phyloP scores from a whole-genome alignment of 2,329 filamentous ascomycete species.

The Trichoderma sp. region DNA sequence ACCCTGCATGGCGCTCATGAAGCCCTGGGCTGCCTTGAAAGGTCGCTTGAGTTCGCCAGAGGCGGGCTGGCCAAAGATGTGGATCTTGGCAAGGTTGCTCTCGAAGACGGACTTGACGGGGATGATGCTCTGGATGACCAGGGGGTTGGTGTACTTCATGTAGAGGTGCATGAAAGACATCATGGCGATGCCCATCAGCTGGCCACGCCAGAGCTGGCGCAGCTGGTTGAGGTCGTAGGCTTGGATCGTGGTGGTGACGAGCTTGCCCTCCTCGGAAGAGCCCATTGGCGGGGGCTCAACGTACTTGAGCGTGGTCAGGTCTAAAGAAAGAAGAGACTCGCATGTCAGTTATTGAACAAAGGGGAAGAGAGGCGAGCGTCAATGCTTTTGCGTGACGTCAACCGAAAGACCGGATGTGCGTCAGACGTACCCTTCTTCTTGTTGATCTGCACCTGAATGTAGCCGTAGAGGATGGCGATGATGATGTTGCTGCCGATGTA shows the following conservation, averaged over 20 bases:
- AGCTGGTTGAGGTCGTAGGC: constrained; percentile 90
- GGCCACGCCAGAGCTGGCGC: constrained; percentile 78
- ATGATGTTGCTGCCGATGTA: constrained; percentile 68
- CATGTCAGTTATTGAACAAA: not conserved
- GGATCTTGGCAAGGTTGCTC: constrained; percentile 93
- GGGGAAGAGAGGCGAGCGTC: constrained; percentile 18
- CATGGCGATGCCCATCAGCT: constrained; percentile 96
- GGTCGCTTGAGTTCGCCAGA: constrained; percentile 89
- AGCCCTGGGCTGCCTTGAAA: constrained; percentile 81
- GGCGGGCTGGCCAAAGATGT: constrained; percentile 82
- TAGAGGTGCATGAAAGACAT: constrained; percentile 99
- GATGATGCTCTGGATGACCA: constrained; percentile 97
- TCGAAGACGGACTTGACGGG: constrained; percentile 94
- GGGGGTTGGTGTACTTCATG: constrained; percentile 99
- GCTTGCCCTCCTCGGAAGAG: constrained; percentile 89
- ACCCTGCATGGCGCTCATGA: constrained; percentile 76
- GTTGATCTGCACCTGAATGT: constrained; percentile 81
- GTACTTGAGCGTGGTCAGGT: constrained; percentile 97
- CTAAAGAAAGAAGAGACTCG: constrained; percentile 44
- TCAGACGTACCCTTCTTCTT: constrained; percentile 85
- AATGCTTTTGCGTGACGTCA: not conserved
- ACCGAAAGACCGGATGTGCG: not conserved
- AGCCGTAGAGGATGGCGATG: constrained; percentile 81
- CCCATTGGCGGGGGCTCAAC: constrained; percentile 94
- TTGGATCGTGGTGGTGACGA: constrained; percentile 93